Conservation (phyloP, 176 grass and related monocot genomes). For the Triticum urartu region DNA sequence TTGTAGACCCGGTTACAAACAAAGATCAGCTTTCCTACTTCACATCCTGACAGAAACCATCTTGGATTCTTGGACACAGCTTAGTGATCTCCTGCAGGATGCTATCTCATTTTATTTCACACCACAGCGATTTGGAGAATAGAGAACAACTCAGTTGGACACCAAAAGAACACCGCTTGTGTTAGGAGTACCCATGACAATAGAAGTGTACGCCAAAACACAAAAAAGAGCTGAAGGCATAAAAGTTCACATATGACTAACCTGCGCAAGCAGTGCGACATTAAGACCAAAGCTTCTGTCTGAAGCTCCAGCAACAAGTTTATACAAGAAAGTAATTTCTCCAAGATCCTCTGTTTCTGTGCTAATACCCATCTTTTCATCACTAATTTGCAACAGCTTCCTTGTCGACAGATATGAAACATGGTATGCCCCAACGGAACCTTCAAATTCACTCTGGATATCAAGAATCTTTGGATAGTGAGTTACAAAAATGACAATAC, state of each 20-base stretch:
- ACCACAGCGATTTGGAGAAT: neutral
- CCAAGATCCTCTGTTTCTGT: conserved; percentile 28
- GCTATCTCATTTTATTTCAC: neutral
- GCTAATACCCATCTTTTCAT: conserved; percentile 30
- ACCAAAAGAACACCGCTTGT: neutral
- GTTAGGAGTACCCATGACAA: too few relatives aligned
- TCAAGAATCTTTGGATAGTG: conserved; percentile 94
- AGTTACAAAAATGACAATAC: conserved; percentile 82
- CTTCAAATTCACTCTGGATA: conserved; percentile 79
- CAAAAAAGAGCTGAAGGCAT: neutral
- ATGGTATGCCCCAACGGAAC: conserved; percentile 77
- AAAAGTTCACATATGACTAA: conserved; percentile 34
- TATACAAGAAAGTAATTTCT: conserved; percentile 96
- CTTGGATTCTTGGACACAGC: neutral
- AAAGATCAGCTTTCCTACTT: neutral
- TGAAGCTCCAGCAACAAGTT: conserved; percentile 82
- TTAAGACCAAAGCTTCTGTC: conserved; percentile 98
- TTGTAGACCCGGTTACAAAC: neutral
- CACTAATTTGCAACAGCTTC: conserved; percentile 40
- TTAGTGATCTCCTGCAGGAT: neutral
- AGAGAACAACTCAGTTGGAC: neutral
- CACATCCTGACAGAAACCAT: neutral
- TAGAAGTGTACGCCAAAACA: too few relatives aligned
- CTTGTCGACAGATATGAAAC: conserved; percentile 68
- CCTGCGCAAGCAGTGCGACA: conserved; percentile 90